Evolutionary conservation across 1,139 yeast genomes (phyloP), one percentile per base, ranked within the genome.

Genomic region (Diutina siamensis): DNA sequence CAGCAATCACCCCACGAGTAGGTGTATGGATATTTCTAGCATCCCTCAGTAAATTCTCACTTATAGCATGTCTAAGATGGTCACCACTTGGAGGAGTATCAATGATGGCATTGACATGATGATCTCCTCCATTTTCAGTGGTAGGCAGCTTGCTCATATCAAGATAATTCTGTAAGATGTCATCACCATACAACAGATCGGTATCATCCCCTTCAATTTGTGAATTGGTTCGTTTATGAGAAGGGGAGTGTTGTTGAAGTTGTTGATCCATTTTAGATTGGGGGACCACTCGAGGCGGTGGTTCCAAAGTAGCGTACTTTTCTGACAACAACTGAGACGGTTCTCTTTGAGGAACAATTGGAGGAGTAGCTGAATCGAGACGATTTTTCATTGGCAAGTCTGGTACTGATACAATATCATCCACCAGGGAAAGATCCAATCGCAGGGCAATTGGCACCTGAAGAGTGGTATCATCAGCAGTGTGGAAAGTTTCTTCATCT

Each of bases 101-200:
- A 25, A 25, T 10, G 28, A 7, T 25, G 9, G 9, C 28, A 25
- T 25, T 25, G 10, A 10, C 28, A 25, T 7, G 5, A 7, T 25
- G 9, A 25, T 25, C 28, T 25, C 28, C n/a, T n/a, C n/a, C n/a
- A n/a, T n/a, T n/a, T n/a, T 38, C 42, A 15, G 31, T 38, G 20
- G 31, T 25, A 3, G 42, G 42, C 42, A 38, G 42, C 3, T 25
- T 25, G 7, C 42, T 25, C 42, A 38, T 38, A 17, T 38, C 42
- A 20, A 38, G 42, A 18, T 38, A 38, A 27, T 38, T 38, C 21
- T 38, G 21, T 9, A 38, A 18, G n/a, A 38, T 38, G 28, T 38
- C 42, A 18, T 38, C 42, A 12, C 32, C 42, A 18, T 38, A 38
- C 42, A 25, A 38, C 42, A 25, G 32, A 13, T 38, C 40, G 12